Evolutionary conservation across 192 early-diverging fungal species (phyloP).

Genomic region (Blastocladiella britannica): DNA sequence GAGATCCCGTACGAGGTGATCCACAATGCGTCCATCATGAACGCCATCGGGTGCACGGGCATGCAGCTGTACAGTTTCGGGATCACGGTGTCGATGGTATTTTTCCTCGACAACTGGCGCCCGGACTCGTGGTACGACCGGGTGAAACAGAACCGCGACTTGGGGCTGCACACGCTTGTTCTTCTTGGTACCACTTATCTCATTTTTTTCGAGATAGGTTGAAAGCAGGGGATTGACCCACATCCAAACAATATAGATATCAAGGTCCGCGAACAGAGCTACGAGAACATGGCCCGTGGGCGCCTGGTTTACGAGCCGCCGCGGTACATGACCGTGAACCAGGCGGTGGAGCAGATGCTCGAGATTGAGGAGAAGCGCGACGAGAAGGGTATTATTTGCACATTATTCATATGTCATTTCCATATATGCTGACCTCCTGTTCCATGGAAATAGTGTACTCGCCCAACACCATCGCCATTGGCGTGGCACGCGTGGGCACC

Average conservation of each 20-base stretch:
- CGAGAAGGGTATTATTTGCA: conserved; percentile 19
- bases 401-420: background rate
- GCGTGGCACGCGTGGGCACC: conserved; percentile 74
- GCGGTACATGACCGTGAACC: conserved; percentile 90
- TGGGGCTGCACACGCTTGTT: conserved; percentile 85
- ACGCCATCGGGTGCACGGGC: conserved; percentile 85
- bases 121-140: conserved; percentile 93
- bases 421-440: background rate
- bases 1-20: conserved; percentile 69
- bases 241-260: conserved; percentile 39
- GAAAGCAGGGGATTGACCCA: background rate
- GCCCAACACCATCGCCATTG: conserved; percentile 64
- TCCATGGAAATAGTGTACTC: conserved; percentile 32
- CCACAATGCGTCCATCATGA: conserved; percentile 99
- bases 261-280: conserved; percentile 92
- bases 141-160: conserved; percentile 59
- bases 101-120: conserved; percentile 89
- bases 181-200: conserved; percentile 32
- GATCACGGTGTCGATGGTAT: conserved; percentile 94
- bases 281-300: conserved; percentile 85
- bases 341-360: conserved; percentile 74
- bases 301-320: conserved; percentile 91
- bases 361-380: conserved; percentile 68
- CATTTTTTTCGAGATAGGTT: conserved; percentile 3
- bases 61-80: conserved; percentile 96